A percentile compares a stretch with the other conserved stretches of the same genome.
Evolutionary conservation across 257 asterid genomes (phyloP).

Genomic region (Ilex aquifolium): DNA sequence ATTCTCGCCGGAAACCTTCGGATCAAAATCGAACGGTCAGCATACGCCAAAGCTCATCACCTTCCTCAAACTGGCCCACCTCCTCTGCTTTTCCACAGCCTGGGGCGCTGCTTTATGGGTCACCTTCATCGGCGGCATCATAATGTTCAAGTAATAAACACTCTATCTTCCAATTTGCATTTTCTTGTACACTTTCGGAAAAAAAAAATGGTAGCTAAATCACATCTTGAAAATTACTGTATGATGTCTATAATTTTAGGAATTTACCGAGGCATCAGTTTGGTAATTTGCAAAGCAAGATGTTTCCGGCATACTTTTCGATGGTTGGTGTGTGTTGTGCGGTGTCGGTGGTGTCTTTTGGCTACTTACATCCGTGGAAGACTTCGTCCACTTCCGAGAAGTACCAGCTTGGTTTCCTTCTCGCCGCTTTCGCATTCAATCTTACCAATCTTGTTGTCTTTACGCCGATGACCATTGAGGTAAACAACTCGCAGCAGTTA

Average conservation of each 20-base stretch:
- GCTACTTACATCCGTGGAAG: slow-evolving; percentile 94
- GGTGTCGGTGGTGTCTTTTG: slow-evolving; percentile 69
- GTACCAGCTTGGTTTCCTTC: slow-evolving; percentile 83
- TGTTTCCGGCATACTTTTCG: slow-evolving; percentile 97
- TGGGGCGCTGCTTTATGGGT: slow-evolving; percentile 99
- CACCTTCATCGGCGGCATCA: slow-evolving; percentile 98
- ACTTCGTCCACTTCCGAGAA: slow-evolving; percentile 57
- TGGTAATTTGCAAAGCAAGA: slow-evolving; percentile 93
- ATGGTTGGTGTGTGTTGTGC: slow-evolving; percentile 99
- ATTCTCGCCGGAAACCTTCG: slow-evolving; percentile 87
- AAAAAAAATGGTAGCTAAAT: too few species aligned
- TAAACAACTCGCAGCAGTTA: slow-evolving; percentile 1
- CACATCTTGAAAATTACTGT: too few species aligned
- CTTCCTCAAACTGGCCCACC: slow-evolving; percentile 69
- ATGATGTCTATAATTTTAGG: slow-evolving; percentile 20
- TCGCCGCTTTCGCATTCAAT: slow-evolving; percentile 83
- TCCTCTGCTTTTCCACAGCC: slow-evolving; percentile 88
- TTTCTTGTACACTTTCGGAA: too few species aligned
- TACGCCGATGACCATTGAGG: slow-evolving; percentile 97
- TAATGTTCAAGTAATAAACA: slow-evolving; percentile 73
- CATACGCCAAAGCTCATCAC: slow-evolving; percentile 39
- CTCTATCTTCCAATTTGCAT: too few species aligned
- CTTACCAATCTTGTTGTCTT: slow-evolving; percentile 84
- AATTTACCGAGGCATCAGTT: slow-evolving; percentile 95
- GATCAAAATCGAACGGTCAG: slow-evolving; percentile 60